phyloP scores from a whole-genome alignment of 192 early-diverging fungal genomes.

The Linnemannia hyalina region DNA sequence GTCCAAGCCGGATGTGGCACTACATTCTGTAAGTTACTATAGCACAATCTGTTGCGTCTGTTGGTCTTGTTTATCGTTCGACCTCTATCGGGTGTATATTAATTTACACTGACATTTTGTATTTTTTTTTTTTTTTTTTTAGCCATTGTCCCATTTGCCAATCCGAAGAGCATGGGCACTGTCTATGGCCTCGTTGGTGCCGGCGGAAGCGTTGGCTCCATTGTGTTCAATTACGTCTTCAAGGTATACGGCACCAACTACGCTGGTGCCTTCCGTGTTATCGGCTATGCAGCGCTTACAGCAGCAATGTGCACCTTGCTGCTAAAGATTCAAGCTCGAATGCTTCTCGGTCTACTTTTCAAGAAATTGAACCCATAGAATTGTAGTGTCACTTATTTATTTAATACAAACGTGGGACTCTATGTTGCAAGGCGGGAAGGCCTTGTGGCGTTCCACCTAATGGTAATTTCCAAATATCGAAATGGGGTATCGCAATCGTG shows the following conservation, averaged over 20 bases:
- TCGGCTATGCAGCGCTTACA: conserved; percentile 58
- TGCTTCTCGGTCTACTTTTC: conserved; percentile 31
- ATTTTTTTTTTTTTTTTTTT: background rate
- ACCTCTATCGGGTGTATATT: background rate
- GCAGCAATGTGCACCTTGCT: conserved; percentile 49
- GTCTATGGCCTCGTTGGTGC: conserved; percentile 73
- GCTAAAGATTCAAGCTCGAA: conserved; percentile 36
- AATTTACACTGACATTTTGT: background rate
- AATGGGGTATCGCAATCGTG: no score
- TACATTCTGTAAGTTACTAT: conserved; percentile 59
- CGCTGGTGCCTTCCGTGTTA: conserved; percentile 55
- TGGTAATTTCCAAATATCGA: no score
- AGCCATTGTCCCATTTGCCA: conserved; percentile 70
- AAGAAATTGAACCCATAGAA: conserved; percentile 27
- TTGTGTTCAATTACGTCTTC: conserved; percentile 68
- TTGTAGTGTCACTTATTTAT: background rate
- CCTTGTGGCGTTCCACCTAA: no score
- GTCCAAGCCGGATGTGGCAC: conserved; percentile 68
- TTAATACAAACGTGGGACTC: background rate
- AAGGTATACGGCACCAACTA: conserved; percentile 47
- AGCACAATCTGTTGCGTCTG: background rate
- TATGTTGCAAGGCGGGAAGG: no score
- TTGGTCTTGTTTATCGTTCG: background rate
- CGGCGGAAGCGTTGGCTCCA: conserved; percentile 72
- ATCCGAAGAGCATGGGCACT: conserved; percentile 58